Evolutionary conservation across 257 asterid species (phyloP).

Genomic region (Haberlea rhodopensis): DNA sequence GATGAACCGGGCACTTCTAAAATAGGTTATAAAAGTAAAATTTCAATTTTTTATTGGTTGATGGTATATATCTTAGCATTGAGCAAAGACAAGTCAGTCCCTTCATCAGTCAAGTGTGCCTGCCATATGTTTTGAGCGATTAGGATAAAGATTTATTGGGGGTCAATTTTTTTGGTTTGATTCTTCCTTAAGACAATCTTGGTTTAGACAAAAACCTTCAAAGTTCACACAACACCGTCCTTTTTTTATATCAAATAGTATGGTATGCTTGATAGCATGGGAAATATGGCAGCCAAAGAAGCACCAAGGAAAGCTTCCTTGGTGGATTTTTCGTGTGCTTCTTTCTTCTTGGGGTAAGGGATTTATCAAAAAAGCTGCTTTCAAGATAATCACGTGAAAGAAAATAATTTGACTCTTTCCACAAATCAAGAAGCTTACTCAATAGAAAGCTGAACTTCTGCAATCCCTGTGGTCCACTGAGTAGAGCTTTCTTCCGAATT

Average conservation of each 20-base stretch:
- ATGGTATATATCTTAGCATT: no score
- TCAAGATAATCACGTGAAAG: conserved; percentile 1
- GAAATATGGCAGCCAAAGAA: conserved; percentile 7
- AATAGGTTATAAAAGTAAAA: not conserved
- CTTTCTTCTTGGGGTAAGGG: conserved; percentile 4
- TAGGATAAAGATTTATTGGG: no score
- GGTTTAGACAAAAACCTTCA: not conserved
- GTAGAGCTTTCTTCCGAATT: conserved; percentile 92
- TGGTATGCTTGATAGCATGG: not conserved
- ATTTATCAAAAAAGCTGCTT: conserved; percentile 12
- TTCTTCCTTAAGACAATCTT: not conserved
- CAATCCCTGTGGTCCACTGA: conserved; percentile 99
- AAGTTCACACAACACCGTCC: not conserved
- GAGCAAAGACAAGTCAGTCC: conserved; percentile 9
- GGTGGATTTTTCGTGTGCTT: conserved; percentile 1
- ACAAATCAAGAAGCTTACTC: conserved; percentile 53
- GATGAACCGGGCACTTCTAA: conserved; percentile 14
- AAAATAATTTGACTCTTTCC: conserved; percentile 9
- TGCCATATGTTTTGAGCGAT: no score
- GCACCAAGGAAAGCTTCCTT: conserved; percentile 10
- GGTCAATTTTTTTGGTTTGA: not conserved
- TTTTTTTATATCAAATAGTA: not conserved
- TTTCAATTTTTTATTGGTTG: no score
- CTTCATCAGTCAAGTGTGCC: not conserved
- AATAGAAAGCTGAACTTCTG: conserved; percentile 96